These are phyloP conservation scores for Fusarium pseudonygamai DNA, from an alignment of 2,329 filamentous ascomycete species.

Conservation along the genomic window DNA sequence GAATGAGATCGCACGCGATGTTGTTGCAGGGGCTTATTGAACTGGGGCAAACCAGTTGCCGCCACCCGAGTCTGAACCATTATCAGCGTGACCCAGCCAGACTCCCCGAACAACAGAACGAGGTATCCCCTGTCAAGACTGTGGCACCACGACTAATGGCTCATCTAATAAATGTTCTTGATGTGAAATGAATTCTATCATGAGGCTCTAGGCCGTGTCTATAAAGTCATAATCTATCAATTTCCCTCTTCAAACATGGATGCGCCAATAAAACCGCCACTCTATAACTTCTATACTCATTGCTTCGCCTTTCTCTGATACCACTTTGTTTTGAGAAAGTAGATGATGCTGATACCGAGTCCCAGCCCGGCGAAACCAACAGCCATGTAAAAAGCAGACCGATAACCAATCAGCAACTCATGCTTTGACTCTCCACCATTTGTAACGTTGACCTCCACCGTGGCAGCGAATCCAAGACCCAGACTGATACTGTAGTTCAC, in stretches of 20 bases:
- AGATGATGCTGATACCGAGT: constrained; percentile 16
- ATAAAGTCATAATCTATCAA: not conserved
- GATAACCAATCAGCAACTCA: constrained; percentile 20
- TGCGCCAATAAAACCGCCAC: accelerated
- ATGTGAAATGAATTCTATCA: not conserved
- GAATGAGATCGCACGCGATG: too few relatives aligned
- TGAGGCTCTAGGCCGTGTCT: not conserved
- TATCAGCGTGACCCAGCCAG: not conserved
- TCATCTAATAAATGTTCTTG: not conserved
- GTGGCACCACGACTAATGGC: accelerated
- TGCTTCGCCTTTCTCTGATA: not conserved
- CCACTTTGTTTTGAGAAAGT: constrained; percentile 26
- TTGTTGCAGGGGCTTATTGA: too few relatives aligned
- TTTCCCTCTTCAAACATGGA: not conserved
- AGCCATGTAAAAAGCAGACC: constrained; percentile 25
- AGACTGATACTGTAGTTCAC: constrained; percentile 76
- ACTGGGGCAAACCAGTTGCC: not conserved
- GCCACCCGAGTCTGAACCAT: not conserved
- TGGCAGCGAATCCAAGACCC: constrained; percentile 72
- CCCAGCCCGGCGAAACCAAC: constrained; percentile 25
- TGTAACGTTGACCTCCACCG: constrained; percentile 60
- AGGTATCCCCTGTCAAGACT: accelerated
- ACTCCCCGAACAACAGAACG: not conserved
- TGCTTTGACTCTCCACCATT: constrained; percentile 30
- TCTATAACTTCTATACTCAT: not conserved